These are phyloP conservation scores for Paraphoma chrysanthemicola DNA, from an alignment of 2,329 filamentous ascomycete genomes.

Conservation along the genomic window DNA sequence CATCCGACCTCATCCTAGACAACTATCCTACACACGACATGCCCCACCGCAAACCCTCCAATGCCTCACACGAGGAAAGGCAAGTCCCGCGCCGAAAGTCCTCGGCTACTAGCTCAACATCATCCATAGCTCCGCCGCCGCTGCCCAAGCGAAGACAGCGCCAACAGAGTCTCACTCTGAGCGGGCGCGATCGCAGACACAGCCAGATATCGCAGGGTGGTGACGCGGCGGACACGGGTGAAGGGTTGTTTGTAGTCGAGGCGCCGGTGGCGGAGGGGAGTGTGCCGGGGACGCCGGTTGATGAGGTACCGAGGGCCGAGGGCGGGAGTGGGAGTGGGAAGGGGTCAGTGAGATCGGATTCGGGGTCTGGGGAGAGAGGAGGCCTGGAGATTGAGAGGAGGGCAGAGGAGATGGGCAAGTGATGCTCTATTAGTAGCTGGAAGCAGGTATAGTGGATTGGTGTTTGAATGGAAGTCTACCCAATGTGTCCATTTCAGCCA, in stretches of 20 bases:
- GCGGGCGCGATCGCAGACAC: conserved; percentile 5
- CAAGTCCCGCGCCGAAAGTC: conserved; percentile 13
- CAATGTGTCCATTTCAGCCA: no score
- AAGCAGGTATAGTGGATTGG: not conserved
- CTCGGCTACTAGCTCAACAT: conserved; percentile 16
- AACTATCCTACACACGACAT: not conserved
- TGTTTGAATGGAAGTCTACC: no score
- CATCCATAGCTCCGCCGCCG: conserved; percentile 46
- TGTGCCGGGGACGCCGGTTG: conserved; percentile 27
- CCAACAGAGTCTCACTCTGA: conserved; percentile 29
- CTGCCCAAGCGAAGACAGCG: conserved; percentile 58
- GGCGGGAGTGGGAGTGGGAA: not conserved
- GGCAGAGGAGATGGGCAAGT: not conserved
- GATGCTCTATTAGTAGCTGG: not conserved
- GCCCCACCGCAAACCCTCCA: not conserved
- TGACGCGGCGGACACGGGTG: conserved; percentile 8
- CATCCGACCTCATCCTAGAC: not conserved
- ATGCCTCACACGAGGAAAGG: not conserved
- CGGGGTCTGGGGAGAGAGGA: not conserved
- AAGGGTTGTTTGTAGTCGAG: conserved; percentile 39
- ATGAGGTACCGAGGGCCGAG: conserved; percentile 3
- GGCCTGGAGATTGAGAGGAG: not conserved
- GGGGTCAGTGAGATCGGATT: not conserved
- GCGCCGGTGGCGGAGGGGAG: conserved; percentile 34
- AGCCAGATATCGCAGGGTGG: conserved; percentile 7